A percentile compares a stretch with the other conserved stretches of the same genome.
Evolutionary conservation across 2,329 filamentous ascomycete genomes (phyloP).

Genomic region (Diaporthe vexans): DNA sequence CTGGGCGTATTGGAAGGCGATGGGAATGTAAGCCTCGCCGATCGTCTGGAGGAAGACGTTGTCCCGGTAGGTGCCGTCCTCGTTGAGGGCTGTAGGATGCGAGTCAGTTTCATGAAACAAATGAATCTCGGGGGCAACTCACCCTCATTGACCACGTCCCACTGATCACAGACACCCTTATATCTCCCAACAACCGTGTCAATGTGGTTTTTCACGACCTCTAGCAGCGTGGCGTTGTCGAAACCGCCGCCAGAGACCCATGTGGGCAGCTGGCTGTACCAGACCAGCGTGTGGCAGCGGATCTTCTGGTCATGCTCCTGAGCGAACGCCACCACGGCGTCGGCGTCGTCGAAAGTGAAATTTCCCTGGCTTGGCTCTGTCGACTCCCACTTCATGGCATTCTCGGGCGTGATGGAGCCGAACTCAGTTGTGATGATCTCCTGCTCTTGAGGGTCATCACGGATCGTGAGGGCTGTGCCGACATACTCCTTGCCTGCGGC

Average conservation of each 20-base stretch:
- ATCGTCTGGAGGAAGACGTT: conserved; percentile 62
- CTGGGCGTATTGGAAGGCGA: conserved; percentile 63
- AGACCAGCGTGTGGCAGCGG: conserved; percentile 67
- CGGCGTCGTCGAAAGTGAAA: conserved; percentile 69
- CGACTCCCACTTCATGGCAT: conserved; percentile 68
- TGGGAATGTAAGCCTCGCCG: conserved; percentile 63
- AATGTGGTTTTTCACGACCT: conserved; percentile 66
- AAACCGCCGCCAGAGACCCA: conserved; percentile 64
- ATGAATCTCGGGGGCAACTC: neutral
- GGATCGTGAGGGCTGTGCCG: conserved; percentile 70
- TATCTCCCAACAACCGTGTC: conserved; percentile 60
- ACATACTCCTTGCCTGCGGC: conserved; percentile 60
- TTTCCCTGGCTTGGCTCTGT: conserved; percentile 66
- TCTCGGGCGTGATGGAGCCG: conserved; percentile 66
- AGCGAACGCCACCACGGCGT: conserved; percentile 59
- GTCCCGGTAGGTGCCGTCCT: conserved; percentile 61
- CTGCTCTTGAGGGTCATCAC: conserved; percentile 64
- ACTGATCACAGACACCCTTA: conserved; percentile 62
- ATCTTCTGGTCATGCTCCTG: conserved; percentile 57
- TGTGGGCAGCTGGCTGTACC: conserved; percentile 63
- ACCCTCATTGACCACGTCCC: conserved; percentile 69
- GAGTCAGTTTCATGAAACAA: neutral
- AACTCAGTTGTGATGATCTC: conserved; percentile 66
- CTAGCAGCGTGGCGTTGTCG: conserved; percentile 66
- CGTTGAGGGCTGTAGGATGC: conserved; percentile 56